Conservation (phyloP, 192 early-diverging fungal species). For the Endogone sp. region DNA sequence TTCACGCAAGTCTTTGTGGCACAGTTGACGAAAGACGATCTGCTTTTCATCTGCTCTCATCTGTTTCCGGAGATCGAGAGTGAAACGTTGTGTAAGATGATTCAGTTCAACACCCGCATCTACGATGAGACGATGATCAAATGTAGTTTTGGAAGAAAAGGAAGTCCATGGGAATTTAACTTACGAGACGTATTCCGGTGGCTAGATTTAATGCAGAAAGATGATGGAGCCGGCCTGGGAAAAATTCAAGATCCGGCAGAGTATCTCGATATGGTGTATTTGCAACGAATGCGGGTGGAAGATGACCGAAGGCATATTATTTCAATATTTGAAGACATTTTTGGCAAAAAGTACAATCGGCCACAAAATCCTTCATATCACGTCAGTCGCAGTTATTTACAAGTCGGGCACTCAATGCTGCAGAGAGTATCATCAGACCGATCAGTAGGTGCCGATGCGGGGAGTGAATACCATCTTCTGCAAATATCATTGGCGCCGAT, state of each 20-base stretch:
- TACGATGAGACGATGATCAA: constrained; percentile 80
- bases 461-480: constrained; percentile 57
- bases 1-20: constrained; percentile 96
- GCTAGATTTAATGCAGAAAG: constrained; percentile 74
- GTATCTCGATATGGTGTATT: constrained; percentile 80
- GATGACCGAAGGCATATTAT: constrained; percentile 65
- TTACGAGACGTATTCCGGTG: constrained; percentile 95
- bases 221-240: constrained; percentile 29
- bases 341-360: too few relatives aligned
- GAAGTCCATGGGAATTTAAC: constrained; percentile 98
- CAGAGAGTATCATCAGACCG: constrained; percentile 38
- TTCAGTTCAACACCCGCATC: constrained; percentile 83
- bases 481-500: constrained; percentile 61
- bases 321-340: constrained; percentile 51
- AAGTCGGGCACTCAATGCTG: constrained; percentile 62
- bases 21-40: constrained; percentile 72
- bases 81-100: constrained; percentile 50
- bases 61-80: constrained; percentile 50
- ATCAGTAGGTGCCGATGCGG: constrained; percentile 21
- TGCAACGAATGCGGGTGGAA: constrained; percentile 83
- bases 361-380: constrained; percentile 33
- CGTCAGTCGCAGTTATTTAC: too few relatives aligned
- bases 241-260: constrained; percentile 52
- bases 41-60: constrained; percentile 66
- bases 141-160: constrained; percentile 66